These are phyloP conservation scores for Ogataea nitratoaversa DNA, from an alignment of 805 yeast genomes.

Conservation along the genomic window DNA sequence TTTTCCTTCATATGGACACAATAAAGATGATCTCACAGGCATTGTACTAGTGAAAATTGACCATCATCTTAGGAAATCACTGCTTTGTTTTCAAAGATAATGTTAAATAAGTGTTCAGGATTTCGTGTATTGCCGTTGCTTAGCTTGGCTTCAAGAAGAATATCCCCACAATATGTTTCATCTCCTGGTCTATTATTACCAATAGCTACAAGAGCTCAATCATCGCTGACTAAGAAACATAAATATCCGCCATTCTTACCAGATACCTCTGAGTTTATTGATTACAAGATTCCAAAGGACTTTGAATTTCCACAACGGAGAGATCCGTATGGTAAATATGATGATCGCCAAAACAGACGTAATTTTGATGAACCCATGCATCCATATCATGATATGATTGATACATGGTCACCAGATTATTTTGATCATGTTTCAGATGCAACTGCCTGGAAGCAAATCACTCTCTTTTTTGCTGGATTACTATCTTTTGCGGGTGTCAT, in stretches of 20 bases:
- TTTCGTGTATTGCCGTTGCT: not conserved
- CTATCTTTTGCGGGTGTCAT: conserved; percentile 39
- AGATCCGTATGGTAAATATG: conserved; percentile 70
- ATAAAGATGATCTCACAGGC: too few species aligned
- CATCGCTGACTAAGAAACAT: not conserved
- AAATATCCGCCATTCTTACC: conserved; percentile 29
- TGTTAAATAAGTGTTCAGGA: not conserved
- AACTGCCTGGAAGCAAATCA: conserved; percentile 56
- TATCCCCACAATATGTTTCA: not conserved
- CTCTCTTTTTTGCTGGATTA: conserved; percentile 50
- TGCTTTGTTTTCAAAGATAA: not conserved
- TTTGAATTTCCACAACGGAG: conserved; percentile 54
- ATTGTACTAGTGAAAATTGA: too few species aligned
- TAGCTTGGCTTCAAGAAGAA: not conserved
- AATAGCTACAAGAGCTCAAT: not conserved
- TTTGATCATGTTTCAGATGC: conserved; percentile 54
- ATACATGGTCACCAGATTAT: conserved; percentile 85
- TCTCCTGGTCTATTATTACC: not conserved
- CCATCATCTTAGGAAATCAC: too few species aligned
- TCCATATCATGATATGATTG: conserved; percentile 67
- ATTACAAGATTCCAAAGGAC: conserved; percentile 55
- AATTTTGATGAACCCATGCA: conserved; percentile 70
- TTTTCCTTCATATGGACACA: too few species aligned
- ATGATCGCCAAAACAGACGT: conserved; percentile 78
- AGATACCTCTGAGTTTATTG: conserved; percentile 31